phyloP scores from a whole-genome alignment of 1,284 basidiomycete species.

The Ganoderma boninense region DNA sequence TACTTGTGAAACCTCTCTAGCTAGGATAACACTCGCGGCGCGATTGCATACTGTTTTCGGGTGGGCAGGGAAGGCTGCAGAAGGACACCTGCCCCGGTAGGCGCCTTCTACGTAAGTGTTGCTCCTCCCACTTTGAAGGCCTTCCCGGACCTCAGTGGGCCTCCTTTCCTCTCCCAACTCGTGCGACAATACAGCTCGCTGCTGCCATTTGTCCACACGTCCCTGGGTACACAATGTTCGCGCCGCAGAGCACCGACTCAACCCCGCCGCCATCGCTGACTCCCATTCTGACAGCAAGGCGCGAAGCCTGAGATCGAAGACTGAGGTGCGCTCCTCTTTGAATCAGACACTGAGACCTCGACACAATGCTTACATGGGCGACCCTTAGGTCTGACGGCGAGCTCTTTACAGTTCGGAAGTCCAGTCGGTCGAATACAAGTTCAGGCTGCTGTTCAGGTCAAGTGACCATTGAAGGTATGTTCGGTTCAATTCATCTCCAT shows the following conservation, averaged over 20 bases:
- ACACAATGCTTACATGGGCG: background rate
- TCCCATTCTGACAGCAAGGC: conserved; percentile 11
- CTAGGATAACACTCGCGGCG: no score
- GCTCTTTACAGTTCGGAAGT: conserved; percentile 7
- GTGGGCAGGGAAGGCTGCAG: no score
- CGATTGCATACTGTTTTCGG: no score
- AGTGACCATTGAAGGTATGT: conserved; percentile 10
- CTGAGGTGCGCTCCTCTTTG: conserved; percentile 2
- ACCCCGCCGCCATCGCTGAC: background rate
- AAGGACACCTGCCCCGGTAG: no score
- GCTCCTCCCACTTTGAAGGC: no score
- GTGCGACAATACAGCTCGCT: conserved; percentile 6
- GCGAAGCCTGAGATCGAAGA: no score
- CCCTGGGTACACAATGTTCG: conserved; percentile 17
- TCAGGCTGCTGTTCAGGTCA: background rate
- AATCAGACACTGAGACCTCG: background rate
- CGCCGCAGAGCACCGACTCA: conserved; percentile 16
- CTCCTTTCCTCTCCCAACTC: no score
- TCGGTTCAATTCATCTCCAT: conserved; percentile 9
- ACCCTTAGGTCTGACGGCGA: background rate
- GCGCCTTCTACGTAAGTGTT: no score
- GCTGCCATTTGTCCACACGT: background rate
- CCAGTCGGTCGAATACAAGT: background rate
- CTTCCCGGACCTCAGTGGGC: no score
- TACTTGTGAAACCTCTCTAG: no score